Conservation (phyloP, 306 rosid species). For the Calophaca sinica region DNA sequence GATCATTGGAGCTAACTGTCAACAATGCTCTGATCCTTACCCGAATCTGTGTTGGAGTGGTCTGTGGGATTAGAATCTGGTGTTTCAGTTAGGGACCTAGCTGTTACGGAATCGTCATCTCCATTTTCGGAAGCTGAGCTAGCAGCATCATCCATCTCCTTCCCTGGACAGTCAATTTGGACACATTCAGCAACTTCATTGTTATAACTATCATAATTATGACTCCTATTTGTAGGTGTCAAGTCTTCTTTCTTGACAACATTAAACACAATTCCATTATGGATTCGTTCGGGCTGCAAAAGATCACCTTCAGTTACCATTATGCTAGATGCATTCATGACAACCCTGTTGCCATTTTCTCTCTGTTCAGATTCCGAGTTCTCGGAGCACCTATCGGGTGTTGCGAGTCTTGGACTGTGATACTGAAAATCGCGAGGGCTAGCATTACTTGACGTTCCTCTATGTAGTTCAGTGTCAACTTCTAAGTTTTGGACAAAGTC, state of each 20-base stretch:
- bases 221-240: conserved; percentile 59
- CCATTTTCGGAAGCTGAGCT: conserved; percentile 75
- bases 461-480: conserved; percentile 60
- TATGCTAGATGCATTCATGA: conserved; percentile 65
- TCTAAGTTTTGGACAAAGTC: conserved; percentile 87
- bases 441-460: conserved; percentile 52
- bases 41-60: conserved; percentile 40
- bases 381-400: conserved; percentile 65
- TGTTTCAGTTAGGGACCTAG: conserved; percentile 39
- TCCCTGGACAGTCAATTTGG: conserved; percentile 73
- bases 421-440: conserved; percentile 51
- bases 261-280: conserved; percentile 82
- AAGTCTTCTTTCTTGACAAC: conserved; percentile 87
- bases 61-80: conserved; percentile 32
- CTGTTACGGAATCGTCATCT: conserved; percentile 46
- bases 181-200: conserved; percentile 70
- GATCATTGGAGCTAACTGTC: conserved; percentile 39
- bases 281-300: conserved; percentile 89
- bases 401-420: conserved; percentile 62
- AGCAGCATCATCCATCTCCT: conserved; percentile 71
- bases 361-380: conserved; percentile 57
- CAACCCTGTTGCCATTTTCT: conserved; percentile 57
- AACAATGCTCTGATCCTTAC: conserved; percentile 37
- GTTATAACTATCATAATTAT: conserved; percentile 55
- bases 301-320: conserved; percentile 89